Evolutionary conservation across 495 filamentous ascomycete genomes (phyloP).

Genomic region (Penicillium turbatum): DNA sequence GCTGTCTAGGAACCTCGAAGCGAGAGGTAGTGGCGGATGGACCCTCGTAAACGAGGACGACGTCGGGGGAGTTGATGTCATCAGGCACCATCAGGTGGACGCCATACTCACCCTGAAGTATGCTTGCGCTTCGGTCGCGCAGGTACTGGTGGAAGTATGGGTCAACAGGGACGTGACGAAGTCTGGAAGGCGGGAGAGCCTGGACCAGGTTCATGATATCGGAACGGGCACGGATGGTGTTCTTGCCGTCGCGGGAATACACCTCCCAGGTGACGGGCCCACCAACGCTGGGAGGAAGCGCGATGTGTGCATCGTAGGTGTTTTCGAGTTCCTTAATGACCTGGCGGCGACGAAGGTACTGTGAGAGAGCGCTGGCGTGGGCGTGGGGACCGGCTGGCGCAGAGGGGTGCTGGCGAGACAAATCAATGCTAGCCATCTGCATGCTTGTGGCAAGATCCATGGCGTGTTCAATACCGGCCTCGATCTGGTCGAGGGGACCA

Average conservation of each 20-base stretch:
- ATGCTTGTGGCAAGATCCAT: constrained; percentile 79
- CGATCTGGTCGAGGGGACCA: constrained; percentile 68
- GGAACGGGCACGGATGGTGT: constrained; percentile 69
- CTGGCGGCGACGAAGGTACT: constrained; percentile 72
- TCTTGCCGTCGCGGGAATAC: constrained; percentile 79
- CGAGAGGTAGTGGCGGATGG: constrained; percentile 46
- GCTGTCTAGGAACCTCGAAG: constrained; percentile 65
- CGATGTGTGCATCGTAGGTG: constrained; percentile 74
- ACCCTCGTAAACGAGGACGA: constrained; percentile 84
- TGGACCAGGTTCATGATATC: constrained; percentile 78
- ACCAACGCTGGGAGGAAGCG: constrained; percentile 60
- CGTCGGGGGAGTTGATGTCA: constrained; percentile 54
- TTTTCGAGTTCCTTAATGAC: constrained; percentile 76
- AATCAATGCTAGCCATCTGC: constrained; percentile 71
- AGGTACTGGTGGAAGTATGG: constrained; percentile 83
- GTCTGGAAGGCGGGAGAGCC: constrained; percentile 71
- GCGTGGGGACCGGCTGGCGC: constrained; percentile 64
- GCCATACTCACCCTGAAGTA: constrained; percentile 67
- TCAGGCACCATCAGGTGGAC: constrained; percentile 77
- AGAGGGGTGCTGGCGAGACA: constrained; percentile 68
- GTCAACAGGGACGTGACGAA: constrained; percentile 67
- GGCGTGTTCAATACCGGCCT: constrained; percentile 68
- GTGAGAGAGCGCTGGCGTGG: constrained; percentile 78
- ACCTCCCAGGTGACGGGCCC: constrained; percentile 74
- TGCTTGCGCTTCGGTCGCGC: constrained; percentile 55